Evolutionary conservation across 495 filamentous ascomycete genomes (phyloP).

Genomic region (Bacidia gigantensis): DNA sequence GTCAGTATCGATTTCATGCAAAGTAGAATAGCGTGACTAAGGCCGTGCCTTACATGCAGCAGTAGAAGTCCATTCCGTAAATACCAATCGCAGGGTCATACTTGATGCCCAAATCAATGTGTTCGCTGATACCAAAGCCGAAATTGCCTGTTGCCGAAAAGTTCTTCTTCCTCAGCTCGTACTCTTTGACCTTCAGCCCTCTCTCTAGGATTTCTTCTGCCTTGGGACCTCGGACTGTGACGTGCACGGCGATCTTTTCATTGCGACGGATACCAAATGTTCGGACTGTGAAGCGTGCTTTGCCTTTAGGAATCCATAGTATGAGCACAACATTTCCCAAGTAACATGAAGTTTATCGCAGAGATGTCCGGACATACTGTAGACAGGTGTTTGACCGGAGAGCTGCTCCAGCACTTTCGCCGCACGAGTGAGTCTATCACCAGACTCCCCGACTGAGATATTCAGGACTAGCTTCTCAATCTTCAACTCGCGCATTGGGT

Average conservation of each 20-base stretch:
- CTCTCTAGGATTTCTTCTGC: conserved; percentile 99
- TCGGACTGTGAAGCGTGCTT: conserved; percentile 99
- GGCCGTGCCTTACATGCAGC: conserved; percentile 98
- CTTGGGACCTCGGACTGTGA: conserved; percentile 99
- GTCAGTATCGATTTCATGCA: too few relatives aligned
- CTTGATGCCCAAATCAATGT: conserved; percentile 99
- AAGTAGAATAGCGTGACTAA: too few relatives aligned
- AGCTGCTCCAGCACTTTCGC: conserved; percentile 99
- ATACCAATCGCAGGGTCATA: conserved; percentile 99
- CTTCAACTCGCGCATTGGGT: conserved; percentile 98
- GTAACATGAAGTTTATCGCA: too few relatives aligned
- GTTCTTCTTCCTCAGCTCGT: conserved; percentile 97
- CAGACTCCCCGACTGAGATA: conserved; percentile 99
- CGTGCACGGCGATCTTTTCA: conserved; percentile 99
- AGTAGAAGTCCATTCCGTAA: conserved; percentile 99
- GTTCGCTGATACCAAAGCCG: conserved; percentile 98
- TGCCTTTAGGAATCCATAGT: conserved; percentile 41
- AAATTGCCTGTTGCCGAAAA: conserved; percentile 99
- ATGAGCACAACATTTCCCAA: not conserved
- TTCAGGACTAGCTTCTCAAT: conserved; percentile 99
- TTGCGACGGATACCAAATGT: conserved; percentile 99
- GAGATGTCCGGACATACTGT: conserved; percentile 44
- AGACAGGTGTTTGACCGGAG: conserved; percentile 98
- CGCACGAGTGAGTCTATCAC: conserved; percentile 98
- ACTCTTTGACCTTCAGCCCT: conserved; percentile 98